Conservation (phyloP, 495 filamentous ascomycete genomes). For the Letharia lupina region DNA sequence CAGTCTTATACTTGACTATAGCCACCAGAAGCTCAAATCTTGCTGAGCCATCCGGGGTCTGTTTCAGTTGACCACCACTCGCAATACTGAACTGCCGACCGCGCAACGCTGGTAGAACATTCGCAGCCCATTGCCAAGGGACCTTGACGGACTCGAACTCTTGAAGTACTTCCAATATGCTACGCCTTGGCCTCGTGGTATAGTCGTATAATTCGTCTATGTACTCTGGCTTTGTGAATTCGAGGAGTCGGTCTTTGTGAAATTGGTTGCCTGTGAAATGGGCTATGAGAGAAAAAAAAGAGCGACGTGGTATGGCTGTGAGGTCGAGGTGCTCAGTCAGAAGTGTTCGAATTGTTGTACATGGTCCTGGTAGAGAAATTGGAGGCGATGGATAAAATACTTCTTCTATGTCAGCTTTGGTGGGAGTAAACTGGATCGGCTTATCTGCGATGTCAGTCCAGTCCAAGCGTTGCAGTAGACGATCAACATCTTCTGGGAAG, state of each 20-base stretch:
- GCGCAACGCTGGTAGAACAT: constrained; percentile 65
- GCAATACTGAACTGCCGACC: constrained; percentile 84
- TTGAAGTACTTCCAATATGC: constrained; percentile 81
- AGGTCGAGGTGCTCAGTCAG: constrained; percentile 79
- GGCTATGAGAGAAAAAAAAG: constrained; percentile 68
- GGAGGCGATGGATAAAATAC: constrained; percentile 23
- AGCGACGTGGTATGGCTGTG: constrained; percentile 76
- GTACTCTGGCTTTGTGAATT: constrained; percentile 69
- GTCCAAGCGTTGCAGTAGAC: constrained; percentile 63
- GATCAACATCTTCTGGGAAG: constrained; percentile 64
- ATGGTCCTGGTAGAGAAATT: constrained; percentile 24
- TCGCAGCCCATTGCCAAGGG: constrained; percentile 60
- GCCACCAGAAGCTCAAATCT: constrained; percentile 73
- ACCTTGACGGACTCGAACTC: constrained; percentile 83
- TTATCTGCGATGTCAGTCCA: constrained; percentile 67
- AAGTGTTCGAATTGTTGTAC: constrained; percentile 61
- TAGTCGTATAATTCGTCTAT: constrained; percentile 94
- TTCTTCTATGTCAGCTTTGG: constrained; percentile 17
- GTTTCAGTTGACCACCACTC: constrained; percentile 53
- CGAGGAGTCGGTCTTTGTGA: constrained; percentile 72
- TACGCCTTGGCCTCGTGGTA: constrained; percentile 81
- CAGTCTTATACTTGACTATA: constrained; percentile 85
- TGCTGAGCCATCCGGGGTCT: constrained; percentile 32
- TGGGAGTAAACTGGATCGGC: constrained; percentile 44
- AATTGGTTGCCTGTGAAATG: constrained; percentile 61